phyloP scores from a whole-genome alignment of 352 stramenopile genomes.

The Phytophthora melonis region DNA sequence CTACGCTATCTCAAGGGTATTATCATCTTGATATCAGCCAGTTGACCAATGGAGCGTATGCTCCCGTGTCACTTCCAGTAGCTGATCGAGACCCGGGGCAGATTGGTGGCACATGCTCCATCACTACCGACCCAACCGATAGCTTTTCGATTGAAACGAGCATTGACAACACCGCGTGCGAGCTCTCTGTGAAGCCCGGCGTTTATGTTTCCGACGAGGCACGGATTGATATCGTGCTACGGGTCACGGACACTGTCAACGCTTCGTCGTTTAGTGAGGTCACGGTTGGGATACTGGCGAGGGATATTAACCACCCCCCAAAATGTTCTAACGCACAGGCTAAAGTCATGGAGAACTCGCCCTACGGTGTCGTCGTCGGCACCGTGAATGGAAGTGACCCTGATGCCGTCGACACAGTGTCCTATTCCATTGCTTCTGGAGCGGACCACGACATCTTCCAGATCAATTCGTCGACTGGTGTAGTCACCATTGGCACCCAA shows the following conservation, averaged over 20 bases:
- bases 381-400: constrained; percentile 48
- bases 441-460: constrained; percentile 55
- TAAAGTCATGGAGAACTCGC: constrained; percentile 60
- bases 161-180: constrained; percentile 26
- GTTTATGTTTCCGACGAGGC: constrained; percentile 26
- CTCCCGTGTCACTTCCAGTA: constrained; percentile 48
- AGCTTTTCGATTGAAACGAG: constrained; percentile 43
- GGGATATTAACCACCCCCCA: constrained; percentile 60
- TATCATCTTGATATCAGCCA: constrained; percentile 61
- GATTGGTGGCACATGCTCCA: constrained; percentile 51
- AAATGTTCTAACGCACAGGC: constrained; percentile 36
- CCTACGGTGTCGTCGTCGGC: constrained; percentile 33
- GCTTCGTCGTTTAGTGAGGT: constrained; percentile 49
- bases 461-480: constrained; percentile 54
- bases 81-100: constrained; percentile 59
- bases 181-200: constrained; percentile 23
- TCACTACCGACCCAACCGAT: constrained; percentile 35
- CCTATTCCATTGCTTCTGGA: constrained; percentile 47
- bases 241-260: constrained; percentile 51
- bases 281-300: constrained; percentile 51
- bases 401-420: constrained; percentile 46
- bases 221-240: constrained; percentile 26
- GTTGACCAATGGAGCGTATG: constrained; percentile 53
- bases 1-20: constrained; percentile 30
- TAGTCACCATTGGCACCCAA: constrained; percentile 49